phyloP scores from a whole-genome alignment of 805 yeast genomes.

The Ogataea paraovalis region DNA sequence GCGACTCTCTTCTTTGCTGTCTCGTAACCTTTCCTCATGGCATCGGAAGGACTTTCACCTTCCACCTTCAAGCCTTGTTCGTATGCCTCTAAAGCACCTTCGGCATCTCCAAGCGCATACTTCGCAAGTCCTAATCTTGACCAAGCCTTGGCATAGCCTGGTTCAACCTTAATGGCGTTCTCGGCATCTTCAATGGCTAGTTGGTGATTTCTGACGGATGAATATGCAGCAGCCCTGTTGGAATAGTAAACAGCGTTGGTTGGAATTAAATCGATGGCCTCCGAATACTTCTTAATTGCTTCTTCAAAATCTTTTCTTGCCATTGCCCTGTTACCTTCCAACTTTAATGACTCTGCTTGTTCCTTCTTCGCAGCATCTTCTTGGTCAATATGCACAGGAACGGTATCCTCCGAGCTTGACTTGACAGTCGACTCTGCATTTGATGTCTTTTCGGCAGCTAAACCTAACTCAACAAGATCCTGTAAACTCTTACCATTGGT shows the following conservation, averaged over 20 bases:
- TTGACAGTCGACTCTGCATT: slow-evolving; percentile 13
- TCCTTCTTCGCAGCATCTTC: slow-evolving; percentile 54
- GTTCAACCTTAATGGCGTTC: slow-evolving; percentile 71
- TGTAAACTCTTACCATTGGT: slow-evolving; percentile 46
- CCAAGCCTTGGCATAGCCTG: slow-evolving; percentile 86
- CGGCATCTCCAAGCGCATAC: slow-evolving; percentile 90
- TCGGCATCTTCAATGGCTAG: slow-evolving; percentile 82
- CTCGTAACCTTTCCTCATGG: slow-evolving; percentile 90
- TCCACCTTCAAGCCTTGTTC: slow-evolving; percentile 82
- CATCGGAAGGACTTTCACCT: slow-evolving; percentile 79
- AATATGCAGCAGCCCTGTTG: slow-evolving; percentile 95
- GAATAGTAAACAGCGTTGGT: slow-evolving; percentile 81
- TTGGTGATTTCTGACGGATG: slow-evolving; percentile 69
- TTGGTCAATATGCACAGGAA: slow-evolving; percentile 41
- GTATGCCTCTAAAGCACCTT: slow-evolving; percentile 88
- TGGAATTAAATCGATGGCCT: slow-evolving; percentile 69
- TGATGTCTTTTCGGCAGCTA: slow-evolving; percentile 19
- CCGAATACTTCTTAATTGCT: slow-evolving; percentile 76
- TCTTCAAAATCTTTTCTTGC: slow-evolving; percentile 63
- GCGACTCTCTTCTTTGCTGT: slow-evolving; percentile 87
- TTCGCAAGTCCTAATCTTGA: slow-evolving; percentile 92
- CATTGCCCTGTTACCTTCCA: slow-evolving; percentile 88
- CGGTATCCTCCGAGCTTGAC: slow-evolving; percentile 12
- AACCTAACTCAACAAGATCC: slow-evolving; percentile 36
- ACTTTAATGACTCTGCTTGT: slow-evolving; percentile 79